Conservation (phyloP, 164 flowering plant species). For the Chimonanthus praecox region DNA sequence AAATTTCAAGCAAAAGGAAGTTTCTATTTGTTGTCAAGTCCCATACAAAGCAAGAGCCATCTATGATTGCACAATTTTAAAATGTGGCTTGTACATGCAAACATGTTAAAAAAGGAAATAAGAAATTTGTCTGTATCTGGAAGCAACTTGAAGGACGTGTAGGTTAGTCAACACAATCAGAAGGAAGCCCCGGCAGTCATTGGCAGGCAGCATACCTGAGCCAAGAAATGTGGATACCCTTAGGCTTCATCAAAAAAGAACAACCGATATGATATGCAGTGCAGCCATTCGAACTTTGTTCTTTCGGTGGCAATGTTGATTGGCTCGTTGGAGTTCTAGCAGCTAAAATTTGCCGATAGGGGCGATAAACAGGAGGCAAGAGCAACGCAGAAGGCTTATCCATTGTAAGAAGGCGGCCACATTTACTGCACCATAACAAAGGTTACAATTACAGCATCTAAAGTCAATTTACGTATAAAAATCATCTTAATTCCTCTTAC, state of each 20-base stretch:
- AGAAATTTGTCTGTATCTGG: background rate
- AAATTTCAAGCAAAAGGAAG: background rate
- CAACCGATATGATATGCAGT: conserved; percentile 67
- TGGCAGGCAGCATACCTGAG: conserved; percentile 13
- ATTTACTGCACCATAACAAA: conserved; percentile 54
- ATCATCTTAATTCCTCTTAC: conserved; percentile 19
- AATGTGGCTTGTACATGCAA: no score
- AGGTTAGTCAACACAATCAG: background rate
- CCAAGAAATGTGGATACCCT: conserved; percentile 2
- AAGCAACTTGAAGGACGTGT: background rate
- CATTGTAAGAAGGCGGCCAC: conserved; percentile 57
- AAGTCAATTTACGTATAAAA: background rate
- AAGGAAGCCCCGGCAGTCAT: background rate
- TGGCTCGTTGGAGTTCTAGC: conserved; percentile 20
- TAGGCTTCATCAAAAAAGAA: conserved; percentile 46
- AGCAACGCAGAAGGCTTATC: conserved; percentile 53
- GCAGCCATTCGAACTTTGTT: conserved; percentile 25
- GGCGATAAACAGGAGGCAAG: conserved; percentile 72
- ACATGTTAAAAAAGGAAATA: no score
- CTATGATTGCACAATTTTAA: background rate
- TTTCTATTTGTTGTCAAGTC: background rate
- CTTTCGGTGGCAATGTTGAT: conserved; percentile 26
- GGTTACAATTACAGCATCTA: background rate
- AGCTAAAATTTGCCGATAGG: conserved; percentile 32
- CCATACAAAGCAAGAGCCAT: background rate